A percentile compares a stretch with the other conserved stretches of the same genome.
These are phyloP conservation scores for Arabidopsis thaliana DNA, from an alignment of 345 rosid genomes.

Conservation along the genomic window DNA sequence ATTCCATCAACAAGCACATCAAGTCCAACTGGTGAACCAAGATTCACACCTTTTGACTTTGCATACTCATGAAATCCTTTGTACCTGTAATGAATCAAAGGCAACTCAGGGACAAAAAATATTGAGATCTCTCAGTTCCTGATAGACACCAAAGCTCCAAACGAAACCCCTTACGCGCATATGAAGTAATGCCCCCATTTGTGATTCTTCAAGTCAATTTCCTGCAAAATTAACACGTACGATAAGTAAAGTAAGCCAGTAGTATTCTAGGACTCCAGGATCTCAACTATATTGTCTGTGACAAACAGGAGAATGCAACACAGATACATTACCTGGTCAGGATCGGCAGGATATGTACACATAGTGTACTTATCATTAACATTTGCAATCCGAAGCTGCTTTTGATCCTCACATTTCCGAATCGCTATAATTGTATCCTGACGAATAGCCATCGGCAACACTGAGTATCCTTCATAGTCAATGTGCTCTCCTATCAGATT, in stretches of 20 bases:
- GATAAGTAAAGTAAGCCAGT: constrained; percentile 32
- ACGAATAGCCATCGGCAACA: constrained; percentile 97
- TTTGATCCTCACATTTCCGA: constrained; percentile 59
- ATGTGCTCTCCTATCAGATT: constrained; percentile 98
- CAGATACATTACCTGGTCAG: constrained; percentile 61
- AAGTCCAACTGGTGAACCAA: constrained; percentile 78
- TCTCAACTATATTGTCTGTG: neutral
- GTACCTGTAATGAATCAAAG: constrained; percentile 56
- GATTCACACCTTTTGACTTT: constrained; percentile 70
- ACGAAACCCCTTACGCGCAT: constrained; percentile 70
- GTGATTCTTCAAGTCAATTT: constrained; percentile 84
- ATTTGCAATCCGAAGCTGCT: constrained; percentile 72
- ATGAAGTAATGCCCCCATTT: constrained; percentile 96
- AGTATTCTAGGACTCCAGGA: neutral
- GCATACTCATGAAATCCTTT: constrained; percentile 84
- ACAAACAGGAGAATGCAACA: neutral
- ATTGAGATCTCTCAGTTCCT: neutral
- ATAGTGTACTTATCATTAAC: constrained; percentile 69
- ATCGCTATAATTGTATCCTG: constrained; percentile 91
- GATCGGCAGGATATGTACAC: constrained; percentile 87
- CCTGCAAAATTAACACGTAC: constrained; percentile 55
- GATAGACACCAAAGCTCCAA: neutral
- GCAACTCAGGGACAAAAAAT: neutral
- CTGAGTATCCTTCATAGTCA: constrained; percentile 98
- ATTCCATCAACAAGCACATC: constrained; percentile 90